These are phyloP conservation scores for Protea cynaroides DNA, from an alignment of 164 flowering plant species.

Conservation along the genomic window DNA sequence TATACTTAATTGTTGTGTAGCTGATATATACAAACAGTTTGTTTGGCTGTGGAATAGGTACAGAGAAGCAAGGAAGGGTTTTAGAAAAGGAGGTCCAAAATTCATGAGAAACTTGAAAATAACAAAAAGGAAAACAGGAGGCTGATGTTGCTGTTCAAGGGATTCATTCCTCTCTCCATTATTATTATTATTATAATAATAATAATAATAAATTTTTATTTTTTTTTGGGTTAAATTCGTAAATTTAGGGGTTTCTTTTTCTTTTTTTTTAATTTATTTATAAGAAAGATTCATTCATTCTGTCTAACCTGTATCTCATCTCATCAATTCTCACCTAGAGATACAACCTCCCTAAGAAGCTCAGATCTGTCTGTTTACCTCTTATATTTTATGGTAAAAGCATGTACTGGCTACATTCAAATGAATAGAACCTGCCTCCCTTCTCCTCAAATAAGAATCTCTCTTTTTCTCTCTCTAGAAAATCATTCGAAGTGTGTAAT, in stretches of 20 bases:
- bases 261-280: neutral
- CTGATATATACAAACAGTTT: constrained; percentile 52
- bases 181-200: no score
- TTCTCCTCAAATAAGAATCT: no score
- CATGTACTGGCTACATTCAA: no score
- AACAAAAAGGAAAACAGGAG: neutral
- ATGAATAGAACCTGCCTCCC: no score
- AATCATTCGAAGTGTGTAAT: no score
- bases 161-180: neutral
- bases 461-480: no score
- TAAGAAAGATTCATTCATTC: constrained; percentile 11
- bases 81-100: constrained; percentile 17
- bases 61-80: constrained; percentile 25
- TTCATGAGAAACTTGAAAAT: neutral
- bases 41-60: constrained; percentile 73
- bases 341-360: constrained; percentile 11
- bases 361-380: constrained; percentile 17
- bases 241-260: neutral
- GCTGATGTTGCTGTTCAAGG: neutral
- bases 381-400: constrained; percentile 10
- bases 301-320: constrained; percentile 13
- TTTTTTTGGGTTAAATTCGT: no score
- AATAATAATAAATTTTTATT: no score
- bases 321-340: neutral
- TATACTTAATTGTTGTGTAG: no score